Evolutionary conservation across 208 protist species (phyloP).

Genomic region (Acanthamoeba polyphaga): DNA sequence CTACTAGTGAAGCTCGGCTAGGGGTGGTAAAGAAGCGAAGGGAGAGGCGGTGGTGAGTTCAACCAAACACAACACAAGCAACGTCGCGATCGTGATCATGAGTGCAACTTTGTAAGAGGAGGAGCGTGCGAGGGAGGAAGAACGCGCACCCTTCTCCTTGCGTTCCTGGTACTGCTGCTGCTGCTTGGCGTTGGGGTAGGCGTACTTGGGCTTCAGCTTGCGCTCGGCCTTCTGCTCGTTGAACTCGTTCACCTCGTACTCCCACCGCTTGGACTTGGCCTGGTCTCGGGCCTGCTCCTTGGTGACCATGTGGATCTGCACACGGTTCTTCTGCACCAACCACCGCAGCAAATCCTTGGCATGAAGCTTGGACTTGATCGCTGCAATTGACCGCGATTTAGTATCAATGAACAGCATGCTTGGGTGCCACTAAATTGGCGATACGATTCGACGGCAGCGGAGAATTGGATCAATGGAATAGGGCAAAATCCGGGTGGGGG

Average conservation of each 20-base stretch:
- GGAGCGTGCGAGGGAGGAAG: neutral
- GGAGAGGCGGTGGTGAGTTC: neutral
- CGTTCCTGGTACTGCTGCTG: neutral
- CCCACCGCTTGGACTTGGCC: constrained; percentile 22
- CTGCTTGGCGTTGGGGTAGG: constrained; percentile 15
- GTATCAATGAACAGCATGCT: neutral
- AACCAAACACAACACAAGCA: neutral
- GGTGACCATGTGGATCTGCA: constrained; percentile 16
- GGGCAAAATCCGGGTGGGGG: neutral
- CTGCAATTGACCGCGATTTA: neutral
- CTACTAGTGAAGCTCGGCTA: neutral
- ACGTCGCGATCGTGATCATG: no score
- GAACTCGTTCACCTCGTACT: constrained; percentile 54
- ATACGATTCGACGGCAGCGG: neutral
- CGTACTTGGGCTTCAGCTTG: constrained; percentile 42
- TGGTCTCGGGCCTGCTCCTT: constrained; percentile 41
- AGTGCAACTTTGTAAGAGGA: neutral
- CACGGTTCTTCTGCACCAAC: constrained; percentile 53
- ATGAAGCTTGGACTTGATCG: neutral
- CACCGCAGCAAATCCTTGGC: constrained; percentile 37
- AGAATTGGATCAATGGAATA: neutral
- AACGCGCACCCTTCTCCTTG: neutral
- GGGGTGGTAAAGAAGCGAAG: neutral
- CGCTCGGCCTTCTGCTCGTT: constrained; percentile 49
- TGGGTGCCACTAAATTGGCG: neutral